Percentiles rank a stretch among this genome's conserved stretches.
phyloP scores from a whole-genome alignment of 2,329 filamentous ascomycete genomes.

The Coniosporium tulheliwenetii region DNA sequence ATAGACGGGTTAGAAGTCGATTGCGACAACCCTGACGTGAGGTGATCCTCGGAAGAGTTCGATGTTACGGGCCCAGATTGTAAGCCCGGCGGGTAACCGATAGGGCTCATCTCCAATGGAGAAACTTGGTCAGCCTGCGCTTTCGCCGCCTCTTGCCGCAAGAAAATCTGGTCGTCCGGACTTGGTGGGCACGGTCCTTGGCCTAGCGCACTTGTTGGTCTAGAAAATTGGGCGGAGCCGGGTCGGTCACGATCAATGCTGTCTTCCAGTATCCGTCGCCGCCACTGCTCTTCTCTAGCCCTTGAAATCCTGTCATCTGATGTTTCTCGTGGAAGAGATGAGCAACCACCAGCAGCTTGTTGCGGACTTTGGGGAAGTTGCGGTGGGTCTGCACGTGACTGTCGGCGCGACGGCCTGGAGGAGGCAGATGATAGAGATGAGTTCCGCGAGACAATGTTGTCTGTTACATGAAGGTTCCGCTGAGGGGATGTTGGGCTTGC shows the following conservation, averaged over 20 bases:
- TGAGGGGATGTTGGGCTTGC: constrained; percentile 21
- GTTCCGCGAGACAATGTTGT: not conserved
- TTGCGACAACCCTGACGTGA: constrained; percentile 30
- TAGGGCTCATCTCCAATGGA: constrained; percentile 24
- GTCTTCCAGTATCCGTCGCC: constrained; percentile 17
- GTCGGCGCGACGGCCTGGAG: not conserved
- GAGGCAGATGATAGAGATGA: not conserved
- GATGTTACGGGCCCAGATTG: constrained; percentile 17
- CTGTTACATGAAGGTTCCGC: too few relatives aligned
- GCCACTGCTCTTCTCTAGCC: constrained; percentile 21
- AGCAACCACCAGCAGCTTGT: too few relatives aligned
- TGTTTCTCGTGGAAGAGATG: constrained; percentile 2
- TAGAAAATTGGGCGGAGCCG: constrained; percentile 12
- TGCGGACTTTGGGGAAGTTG: too few relatives aligned
- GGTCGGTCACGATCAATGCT: constrained; percentile 7
- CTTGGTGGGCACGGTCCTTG: constrained; percentile 28
- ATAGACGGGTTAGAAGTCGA: constrained; percentile 35
- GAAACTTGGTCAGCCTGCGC: constrained; percentile 3
- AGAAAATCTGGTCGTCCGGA: constrained; percentile 24
- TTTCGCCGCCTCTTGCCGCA: not conserved
- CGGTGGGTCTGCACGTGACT: constrained; percentile 3
- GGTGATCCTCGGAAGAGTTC: constrained; percentile 31
- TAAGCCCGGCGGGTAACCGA: constrained; percentile 11
- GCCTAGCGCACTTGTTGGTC: constrained; percentile 13
- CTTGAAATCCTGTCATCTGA: constrained; percentile 17